Evolutionary conservation across 345 rosid genomes (phyloP).

Genomic region (Salix brachista): DNA sequence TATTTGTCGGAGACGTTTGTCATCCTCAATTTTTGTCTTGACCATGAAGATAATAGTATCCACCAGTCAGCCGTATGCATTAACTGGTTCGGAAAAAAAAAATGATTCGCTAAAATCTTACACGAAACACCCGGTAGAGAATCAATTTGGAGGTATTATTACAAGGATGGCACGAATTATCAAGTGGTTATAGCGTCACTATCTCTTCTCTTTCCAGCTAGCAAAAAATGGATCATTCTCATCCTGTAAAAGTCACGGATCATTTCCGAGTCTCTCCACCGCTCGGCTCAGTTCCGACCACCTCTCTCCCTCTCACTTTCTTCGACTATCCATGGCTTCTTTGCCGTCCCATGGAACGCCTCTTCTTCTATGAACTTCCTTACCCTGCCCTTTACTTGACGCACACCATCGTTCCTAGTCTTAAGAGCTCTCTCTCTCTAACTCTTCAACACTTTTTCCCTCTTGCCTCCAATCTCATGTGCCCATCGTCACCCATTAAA

Average conservation of each 20-base stretch:
- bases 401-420: constrained; percentile 10
- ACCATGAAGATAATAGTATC: no score
- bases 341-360: constrained; percentile 21
- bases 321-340: constrained; percentile 19
- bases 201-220: no score
- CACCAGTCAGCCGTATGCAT: no score
- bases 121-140: no score
- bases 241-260: constrained; percentile 1
- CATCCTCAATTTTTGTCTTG: no score
- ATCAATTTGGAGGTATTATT: no score
- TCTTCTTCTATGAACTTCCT: constrained; percentile 26
- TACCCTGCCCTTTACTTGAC: constrained; percentile 15
- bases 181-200: no score
- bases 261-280: constrained; percentile 18
- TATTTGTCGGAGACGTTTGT: no score
- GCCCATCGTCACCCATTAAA: constrained; percentile 24
- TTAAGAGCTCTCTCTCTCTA: constrained; percentile 31
- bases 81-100: no score
- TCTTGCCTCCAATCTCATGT: constrained; percentile 20
- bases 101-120: no score
- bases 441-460: constrained; percentile 27
- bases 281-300: constrained; percentile 1
- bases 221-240: neutral
- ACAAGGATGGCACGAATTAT: no score
- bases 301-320: constrained; percentile 16